Evolutionary conservation across 257 asterid species (phyloP), one percentile per base, ranked within the genome.

Genomic region (Nicotiana undulata): DNA sequence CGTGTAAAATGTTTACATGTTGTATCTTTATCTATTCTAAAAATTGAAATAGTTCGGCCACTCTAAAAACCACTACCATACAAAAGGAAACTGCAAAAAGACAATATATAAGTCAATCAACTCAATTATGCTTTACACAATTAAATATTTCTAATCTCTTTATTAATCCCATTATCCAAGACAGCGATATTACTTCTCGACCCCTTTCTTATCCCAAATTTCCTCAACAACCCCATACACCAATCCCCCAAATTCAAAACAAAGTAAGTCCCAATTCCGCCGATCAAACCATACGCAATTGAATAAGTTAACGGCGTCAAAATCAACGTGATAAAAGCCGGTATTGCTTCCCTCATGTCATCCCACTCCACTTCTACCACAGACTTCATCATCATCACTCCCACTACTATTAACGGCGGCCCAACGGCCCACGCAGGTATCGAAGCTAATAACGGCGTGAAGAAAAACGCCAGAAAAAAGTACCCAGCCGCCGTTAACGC

Each of bases 351-450:
- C 90, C 93, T 79, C 98, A 95, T 91, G 15, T 95, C 99, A 16
- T 84, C 89, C 99, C 99, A 93, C 24, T 95, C 97, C 58, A 95
- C 90, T 84, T 95, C 99, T 90, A 86, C 92, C 86, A 92, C 99
- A 77, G 98, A 82, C 85, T 37, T 89, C 99, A 95, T 95, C 99
- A 95, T 95, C 91, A 95, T 52, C 26, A 94, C 97, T n/a, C 99
- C 99, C 70, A 95, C 99, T 83, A 95, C 74, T 34, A 93, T 82
- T 81, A 95, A 87, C 87, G 98, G 98, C 79, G 99, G 99, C 85
- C 99, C 99, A 85, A 95, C 98, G 75, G 99, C 99, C 98, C 98
- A 95, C 66, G 96, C 76, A 85, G 98, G 99, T 7, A 95, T 95
- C 44, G 99, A 91, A 24, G 99, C 99, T 84, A 95, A 80, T 77